phyloP scores from a whole-genome alignment of 768 basidiomycete genomes.

The Phaffia australis region DNA sequence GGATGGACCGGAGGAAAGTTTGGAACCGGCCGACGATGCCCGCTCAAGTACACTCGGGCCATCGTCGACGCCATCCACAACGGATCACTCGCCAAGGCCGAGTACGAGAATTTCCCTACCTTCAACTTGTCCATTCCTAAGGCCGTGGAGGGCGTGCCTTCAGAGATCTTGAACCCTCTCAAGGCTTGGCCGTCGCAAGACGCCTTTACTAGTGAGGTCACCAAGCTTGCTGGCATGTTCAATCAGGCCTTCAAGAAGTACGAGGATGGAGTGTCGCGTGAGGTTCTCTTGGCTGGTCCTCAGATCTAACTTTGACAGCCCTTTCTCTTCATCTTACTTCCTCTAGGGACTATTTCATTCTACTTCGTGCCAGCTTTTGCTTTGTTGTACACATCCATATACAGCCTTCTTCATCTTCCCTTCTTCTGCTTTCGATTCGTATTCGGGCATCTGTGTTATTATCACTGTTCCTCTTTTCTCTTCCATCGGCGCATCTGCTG shows the following conservation, averaged over 20 bases:
- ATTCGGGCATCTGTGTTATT: no score
- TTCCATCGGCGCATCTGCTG: no score
- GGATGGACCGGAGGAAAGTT: slow-evolving; percentile 79
- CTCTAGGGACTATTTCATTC: no score
- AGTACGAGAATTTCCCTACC: slow-evolving; percentile 67
- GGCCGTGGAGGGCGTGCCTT: slow-evolving; percentile 69
- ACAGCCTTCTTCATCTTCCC: no score
- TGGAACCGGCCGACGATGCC: slow-evolving; percentile 86
- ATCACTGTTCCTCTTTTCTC: no score
- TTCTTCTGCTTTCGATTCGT: no score
- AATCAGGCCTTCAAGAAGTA: slow-evolving; percentile 84
- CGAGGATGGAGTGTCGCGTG: slow-evolving; percentile 68
- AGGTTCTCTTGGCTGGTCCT: slow-evolving; percentile 75
- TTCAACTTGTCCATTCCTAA: slow-evolving; percentile 83
- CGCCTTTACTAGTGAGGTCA: slow-evolving; percentile 76
- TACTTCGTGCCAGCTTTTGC: no score
- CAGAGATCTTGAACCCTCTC: slow-evolving; percentile 77
- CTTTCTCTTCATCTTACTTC: no score
- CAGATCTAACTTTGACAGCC: no score
- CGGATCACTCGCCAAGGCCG: slow-evolving; percentile 73
- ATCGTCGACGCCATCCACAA: slow-evolving; percentile 97
- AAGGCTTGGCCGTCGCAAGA: slow-evolving; percentile 81
- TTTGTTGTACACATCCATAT: no score
- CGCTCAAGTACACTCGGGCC: slow-evolving; percentile 85
- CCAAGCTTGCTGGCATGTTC: slow-evolving; percentile 56